Evolutionary conservation across 345 rosid genomes (phyloP).

Genomic region (Acer yangbiense): DNA sequence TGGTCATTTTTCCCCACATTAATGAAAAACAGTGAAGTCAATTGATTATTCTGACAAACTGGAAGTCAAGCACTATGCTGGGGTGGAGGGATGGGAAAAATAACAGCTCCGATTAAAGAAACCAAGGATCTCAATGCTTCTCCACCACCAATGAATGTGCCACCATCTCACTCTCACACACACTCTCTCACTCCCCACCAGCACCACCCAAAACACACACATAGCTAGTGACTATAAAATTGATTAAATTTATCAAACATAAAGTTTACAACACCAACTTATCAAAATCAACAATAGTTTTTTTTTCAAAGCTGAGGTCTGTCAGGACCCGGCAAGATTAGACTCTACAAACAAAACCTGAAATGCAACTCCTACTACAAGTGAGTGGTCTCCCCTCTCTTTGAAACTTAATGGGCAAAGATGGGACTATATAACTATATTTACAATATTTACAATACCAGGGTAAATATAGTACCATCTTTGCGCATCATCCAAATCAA

Average conservation of each 20-base stretch:
- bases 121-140: background rate
- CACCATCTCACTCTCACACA: background rate
- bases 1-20: background rate
- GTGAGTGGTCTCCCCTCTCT: too few relatives aligned
- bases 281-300: too few relatives aligned
- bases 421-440: too few relatives aligned
- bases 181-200: background rate
- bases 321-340: too few relatives aligned
- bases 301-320: too few relatives aligned
- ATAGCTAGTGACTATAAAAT: background rate
- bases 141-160: background rate
- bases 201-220: background rate
- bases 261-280: background rate
- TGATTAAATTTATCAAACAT: background rate
- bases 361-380: too few relatives aligned
- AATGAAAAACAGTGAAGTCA: background rate
- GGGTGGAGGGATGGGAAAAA: background rate
- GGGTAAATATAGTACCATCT: too few relatives aligned
- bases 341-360: too few relatives aligned
- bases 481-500: background rate
- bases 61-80: background rate
- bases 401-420: too few relatives aligned
- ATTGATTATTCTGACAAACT: background rate
- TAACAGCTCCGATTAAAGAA: background rate
- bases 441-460: too few relatives aligned